Conservation (phyloP, 306 rosid genomes). For the Dalbergia cochinchinensis region DNA sequence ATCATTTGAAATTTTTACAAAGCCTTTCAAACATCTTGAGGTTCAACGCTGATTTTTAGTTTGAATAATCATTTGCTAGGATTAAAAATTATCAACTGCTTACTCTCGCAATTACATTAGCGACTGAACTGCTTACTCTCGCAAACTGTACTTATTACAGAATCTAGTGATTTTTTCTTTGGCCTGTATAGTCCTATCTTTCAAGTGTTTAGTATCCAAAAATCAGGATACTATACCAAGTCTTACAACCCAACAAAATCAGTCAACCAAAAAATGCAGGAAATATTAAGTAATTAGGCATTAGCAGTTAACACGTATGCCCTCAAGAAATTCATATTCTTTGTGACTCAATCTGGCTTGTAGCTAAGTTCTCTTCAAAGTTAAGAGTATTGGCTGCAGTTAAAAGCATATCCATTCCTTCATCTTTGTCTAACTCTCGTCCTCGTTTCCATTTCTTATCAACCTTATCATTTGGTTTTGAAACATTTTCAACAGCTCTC, state of each 20-base stretch:
- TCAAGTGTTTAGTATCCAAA: slow-evolving; percentile 50
- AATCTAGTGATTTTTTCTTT: slow-evolving; percentile 39
- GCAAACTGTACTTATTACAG: slow-evolving; percentile 33
- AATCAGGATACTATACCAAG: slow-evolving; percentile 58
- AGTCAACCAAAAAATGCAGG: slow-evolving; percentile 47
- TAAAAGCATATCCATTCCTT: slow-evolving; percentile 91
- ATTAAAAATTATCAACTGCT: slow-evolving; percentile 36
- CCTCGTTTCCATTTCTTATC: slow-evolving; percentile 61
- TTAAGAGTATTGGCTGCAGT: slow-evolving; percentile 79
- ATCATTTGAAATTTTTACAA: too few relatives aligned
- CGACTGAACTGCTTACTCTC: slow-evolving; percentile 38
- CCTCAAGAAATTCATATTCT: slow-evolving; percentile 39
- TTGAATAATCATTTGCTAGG: too few relatives aligned
- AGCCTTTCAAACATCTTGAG: too few relatives aligned
- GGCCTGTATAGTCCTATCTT: slow-evolving; percentile 57
- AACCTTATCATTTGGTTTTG: slow-evolving; percentile 39
- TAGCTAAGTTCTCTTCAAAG: slow-evolving; percentile 63
- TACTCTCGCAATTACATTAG: slow-evolving; percentile 29
- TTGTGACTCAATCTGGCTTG: slow-evolving; percentile 43
- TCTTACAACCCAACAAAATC: slow-evolving; percentile 64
- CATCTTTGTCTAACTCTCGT: slow-evolving; percentile 59
- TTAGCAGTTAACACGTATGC: slow-evolving; percentile 46
- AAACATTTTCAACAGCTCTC: slow-evolving; percentile 50
- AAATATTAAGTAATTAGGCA: slow-evolving; percentile 42
- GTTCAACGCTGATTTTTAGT: too few relatives aligned